Percentiles rank a stretch among this genome's conserved stretches.
These are phyloP conservation scores for Nevesoporus exiguus DNA, from an alignment of 768 basidiomycete species.

Conservation along the genomic window DNA sequence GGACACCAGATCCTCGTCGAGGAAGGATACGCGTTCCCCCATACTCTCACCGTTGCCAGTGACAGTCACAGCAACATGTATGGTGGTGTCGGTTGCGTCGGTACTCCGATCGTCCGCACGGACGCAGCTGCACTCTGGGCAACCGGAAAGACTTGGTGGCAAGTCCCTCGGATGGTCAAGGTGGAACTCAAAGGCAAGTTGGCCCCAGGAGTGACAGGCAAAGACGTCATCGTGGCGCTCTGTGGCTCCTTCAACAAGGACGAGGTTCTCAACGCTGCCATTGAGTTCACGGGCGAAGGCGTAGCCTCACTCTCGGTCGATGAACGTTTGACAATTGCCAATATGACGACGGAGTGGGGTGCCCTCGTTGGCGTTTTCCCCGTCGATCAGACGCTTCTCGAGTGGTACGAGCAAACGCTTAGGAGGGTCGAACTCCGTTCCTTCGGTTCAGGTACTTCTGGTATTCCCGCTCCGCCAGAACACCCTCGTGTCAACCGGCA, in stretches of 20 bases:
- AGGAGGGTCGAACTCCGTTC: conserved; percentile 72
- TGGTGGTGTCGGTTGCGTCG: conserved; percentile 94
- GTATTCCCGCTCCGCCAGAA: conserved; percentile 65
- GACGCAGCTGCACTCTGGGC: conserved; percentile 97
- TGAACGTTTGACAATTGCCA: conserved; percentile 94
- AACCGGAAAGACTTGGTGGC: conserved; percentile 99
- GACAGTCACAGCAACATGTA: conserved; percentile 99
- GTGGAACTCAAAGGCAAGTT: conserved; percentile 85
- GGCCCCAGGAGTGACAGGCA: conserved; percentile 89
- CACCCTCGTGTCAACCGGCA: conserved; percentile 84
- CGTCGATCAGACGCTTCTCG: conserved; percentile 72
- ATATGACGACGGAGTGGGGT: conserved; percentile 99
- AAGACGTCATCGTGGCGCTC: conserved; percentile 96
- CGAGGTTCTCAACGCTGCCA: conserved; percentile 93
- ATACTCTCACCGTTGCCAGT: conserved; percentile 92
- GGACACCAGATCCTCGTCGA: conserved; percentile 97
- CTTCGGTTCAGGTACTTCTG: conserved; percentile 49
- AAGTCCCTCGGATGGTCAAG: conserved; percentile 93
- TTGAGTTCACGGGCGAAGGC: conserved; percentile 94
- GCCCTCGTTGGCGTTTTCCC: conserved; percentile 96
- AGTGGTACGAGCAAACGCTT: conserved; percentile 82
- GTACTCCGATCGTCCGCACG: conserved; percentile 95
- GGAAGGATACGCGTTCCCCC: conserved; percentile 97
- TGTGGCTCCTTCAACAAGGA: conserved; percentile 96
- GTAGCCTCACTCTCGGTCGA: conserved; percentile 76